Evolutionary conservation across 176 grass and related monocot genomes (phyloP).

Genomic region (Themeda triandra): DNA sequence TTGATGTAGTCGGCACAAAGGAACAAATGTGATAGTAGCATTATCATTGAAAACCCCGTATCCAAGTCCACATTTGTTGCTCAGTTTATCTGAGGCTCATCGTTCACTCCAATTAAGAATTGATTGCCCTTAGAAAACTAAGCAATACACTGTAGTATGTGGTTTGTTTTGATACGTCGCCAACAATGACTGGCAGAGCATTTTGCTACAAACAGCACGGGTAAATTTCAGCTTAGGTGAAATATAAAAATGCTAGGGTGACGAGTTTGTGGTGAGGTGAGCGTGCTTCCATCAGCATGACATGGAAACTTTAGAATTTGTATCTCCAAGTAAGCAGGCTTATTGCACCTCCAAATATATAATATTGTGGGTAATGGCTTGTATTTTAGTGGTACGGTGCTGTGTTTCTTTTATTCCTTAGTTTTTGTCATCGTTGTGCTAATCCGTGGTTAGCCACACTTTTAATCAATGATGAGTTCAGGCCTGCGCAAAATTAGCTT

Average conservation of each 20-base stretch:
- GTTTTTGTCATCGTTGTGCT: no score
- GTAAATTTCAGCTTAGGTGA: background rate
- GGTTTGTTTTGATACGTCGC: background rate
- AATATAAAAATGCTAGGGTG: background rate
- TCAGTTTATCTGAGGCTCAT: background rate
- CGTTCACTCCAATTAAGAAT: background rate
- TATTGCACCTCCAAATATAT: background rate
- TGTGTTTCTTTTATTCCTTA: no score
- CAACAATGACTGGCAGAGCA: background rate
- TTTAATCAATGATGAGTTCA: background rate
- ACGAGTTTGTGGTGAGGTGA: background rate
- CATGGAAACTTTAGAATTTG: background rate
- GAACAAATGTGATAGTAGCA: background rate
- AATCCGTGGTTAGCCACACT: background rate
- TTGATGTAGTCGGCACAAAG: background rate
- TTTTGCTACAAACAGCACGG: no score
- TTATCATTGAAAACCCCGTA: background rate
- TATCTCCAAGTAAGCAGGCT: background rate
- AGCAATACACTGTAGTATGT: background rate
- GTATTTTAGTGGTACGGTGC: no score
- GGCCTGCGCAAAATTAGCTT: background rate
- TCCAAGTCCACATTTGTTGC: background rate
- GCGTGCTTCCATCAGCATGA: background rate
- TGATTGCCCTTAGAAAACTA: background rate
- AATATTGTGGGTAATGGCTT: no score